Percentiles rank a stretch among this genome's conserved stretches.
These are phyloP conservation scores for Pyrenophora graminea DNA, from an alignment of 2,329 filamentous ascomycete species.

Conservation along the genomic window DNA sequence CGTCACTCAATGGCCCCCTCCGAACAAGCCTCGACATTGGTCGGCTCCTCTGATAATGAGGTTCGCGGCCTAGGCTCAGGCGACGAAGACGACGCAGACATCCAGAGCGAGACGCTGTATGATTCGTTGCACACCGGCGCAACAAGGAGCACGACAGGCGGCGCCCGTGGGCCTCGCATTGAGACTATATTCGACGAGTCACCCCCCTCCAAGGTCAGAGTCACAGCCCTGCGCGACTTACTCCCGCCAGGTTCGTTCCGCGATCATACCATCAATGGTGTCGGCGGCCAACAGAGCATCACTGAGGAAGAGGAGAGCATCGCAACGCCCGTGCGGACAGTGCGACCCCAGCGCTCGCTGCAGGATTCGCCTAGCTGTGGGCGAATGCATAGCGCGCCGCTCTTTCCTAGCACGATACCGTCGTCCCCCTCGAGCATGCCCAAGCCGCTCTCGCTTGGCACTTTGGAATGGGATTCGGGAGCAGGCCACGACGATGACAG, in stretches of 20 bases:
- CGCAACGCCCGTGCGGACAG: constrained; percentile 53
- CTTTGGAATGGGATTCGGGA: constrained; percentile 47
- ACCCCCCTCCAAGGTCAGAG: constrained; percentile 54
- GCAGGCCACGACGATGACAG: constrained; percentile 46
- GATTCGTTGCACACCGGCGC: constrained; percentile 75
- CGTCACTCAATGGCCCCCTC: constrained; percentile 61
- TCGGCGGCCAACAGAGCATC: constrained; percentile 49
- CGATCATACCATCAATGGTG: constrained; percentile 39
- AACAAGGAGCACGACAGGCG: constrained; percentile 65
- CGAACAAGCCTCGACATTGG: constrained; percentile 66
- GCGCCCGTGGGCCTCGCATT: constrained; percentile 70
- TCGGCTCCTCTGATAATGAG: constrained; percentile 70
- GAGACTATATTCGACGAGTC: constrained; percentile 84
- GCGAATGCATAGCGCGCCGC: constrained; percentile 37
- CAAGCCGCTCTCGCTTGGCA: constrained; percentile 47
- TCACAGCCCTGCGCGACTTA: constrained; percentile 54
- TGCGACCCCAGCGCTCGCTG: constrained; percentile 44
- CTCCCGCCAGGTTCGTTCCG: constrained; percentile 53
- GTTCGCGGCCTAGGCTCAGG: constrained; percentile 66
- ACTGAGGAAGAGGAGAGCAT: constrained; percentile 57
- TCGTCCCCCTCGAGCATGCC: constrained; percentile 53
- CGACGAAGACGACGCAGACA: constrained; percentile 78
- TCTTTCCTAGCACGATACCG: constrained; percentile 47
- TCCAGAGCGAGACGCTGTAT: constrained; percentile 75
- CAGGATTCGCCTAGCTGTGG: constrained; percentile 44